Percentiles rank a stretch among this genome's conserved stretches.
phyloP scores from a whole-genome alignment of 495 filamentous ascomycete species.

The Aspergillus carlsbadensis region DNA sequence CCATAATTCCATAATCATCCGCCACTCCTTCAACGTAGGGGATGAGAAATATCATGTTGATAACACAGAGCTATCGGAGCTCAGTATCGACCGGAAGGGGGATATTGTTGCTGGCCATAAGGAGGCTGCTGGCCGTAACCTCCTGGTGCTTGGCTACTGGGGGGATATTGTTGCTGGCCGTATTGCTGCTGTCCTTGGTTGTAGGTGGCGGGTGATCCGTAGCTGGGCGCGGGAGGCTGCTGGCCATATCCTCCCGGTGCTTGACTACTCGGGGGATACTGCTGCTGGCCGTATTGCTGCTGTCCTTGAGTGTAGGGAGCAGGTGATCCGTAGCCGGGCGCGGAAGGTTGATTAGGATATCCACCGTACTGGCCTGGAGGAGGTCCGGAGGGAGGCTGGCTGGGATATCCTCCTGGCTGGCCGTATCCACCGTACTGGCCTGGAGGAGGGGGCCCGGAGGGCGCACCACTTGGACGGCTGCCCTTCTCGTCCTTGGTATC shows the following conservation, averaged over 20 bases:
- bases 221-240: slow-evolving; percentile 8
- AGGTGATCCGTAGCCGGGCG: background rate
- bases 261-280: too few relatives aligned
- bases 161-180: slow-evolving; percentile 20
- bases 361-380: too few relatives aligned
- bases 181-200: slow-evolving; percentile 17
- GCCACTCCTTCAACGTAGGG: too few relatives aligned
- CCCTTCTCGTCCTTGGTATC: slow-evolving; percentile 64
- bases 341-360: background rate
- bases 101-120: background rate
- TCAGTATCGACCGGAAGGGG: background rate
- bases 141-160: slow-evolving; percentile 20
- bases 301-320: background rate
- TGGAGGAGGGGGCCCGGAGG: slow-evolving; percentile 22
- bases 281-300: background rate
- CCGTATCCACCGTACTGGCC: slow-evolving; percentile 35
- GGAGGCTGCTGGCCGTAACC: slow-evolving; percentile 24
- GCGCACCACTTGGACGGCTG: slow-evolving; percentile 21
- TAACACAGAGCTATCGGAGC: too few relatives aligned
- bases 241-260: background rate
- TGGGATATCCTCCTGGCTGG: slow-evolving; percentile 17
- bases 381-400: slow-evolving; percentile 2
- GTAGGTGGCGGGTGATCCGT: slow-evolving; percentile 18
- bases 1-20: too few relatives aligned
- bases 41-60: background rate